These are phyloP conservation scores for Uronychia binucleata DNA, from an alignment of 73 alveolate species.

Conservation along the genomic window DNA sequence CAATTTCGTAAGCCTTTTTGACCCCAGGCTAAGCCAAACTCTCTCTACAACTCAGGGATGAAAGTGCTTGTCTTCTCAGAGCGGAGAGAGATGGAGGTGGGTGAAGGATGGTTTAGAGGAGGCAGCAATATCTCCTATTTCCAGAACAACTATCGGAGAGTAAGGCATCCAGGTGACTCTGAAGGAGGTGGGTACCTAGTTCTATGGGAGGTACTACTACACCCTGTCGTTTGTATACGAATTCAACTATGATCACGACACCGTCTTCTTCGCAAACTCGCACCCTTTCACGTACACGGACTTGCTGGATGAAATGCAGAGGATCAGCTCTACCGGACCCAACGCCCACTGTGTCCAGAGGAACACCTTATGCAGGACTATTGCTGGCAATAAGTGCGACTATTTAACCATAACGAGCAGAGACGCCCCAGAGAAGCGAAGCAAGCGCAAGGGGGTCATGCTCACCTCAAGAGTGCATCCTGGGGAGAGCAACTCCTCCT, in stretches of 20 bases:
- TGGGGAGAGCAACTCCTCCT: constrained; percentile 96
- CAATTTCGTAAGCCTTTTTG: constrained; percentile 58
- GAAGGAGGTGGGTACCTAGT: neutral
- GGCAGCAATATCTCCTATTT: constrained; percentile 50
- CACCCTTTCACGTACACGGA: constrained; percentile 84
- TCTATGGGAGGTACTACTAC: constrained; percentile 34
- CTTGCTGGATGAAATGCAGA: constrained; percentile 16
- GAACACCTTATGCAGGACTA: constrained; percentile 69
- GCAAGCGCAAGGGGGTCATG: constrained; percentile 76
- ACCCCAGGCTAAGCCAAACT: constrained; percentile 88
- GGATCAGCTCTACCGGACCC: neutral
- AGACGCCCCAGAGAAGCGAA: constrained; percentile 58
- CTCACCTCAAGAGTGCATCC: constrained; percentile 98
- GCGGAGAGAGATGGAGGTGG: constrained; percentile 34
- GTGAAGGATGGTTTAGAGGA: constrained; percentile 72
- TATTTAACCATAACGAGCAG: constrained; percentile 62
- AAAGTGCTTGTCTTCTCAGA: constrained; percentile 89
- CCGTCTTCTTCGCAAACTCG: constrained; percentile 80
- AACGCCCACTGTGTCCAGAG: constrained; percentile 27
- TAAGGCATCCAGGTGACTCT: constrained; percentile 25
- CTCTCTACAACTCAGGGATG: constrained; percentile 95
- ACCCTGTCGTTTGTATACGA: constrained; percentile 68
- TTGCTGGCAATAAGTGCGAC: constrained; percentile 79
- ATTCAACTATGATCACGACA: constrained; percentile 61
- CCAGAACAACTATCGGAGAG: constrained; percentile 48